Evolutionary conservation across 208 protist species (phyloP), one percentile per base, ranked within the genome.

Genomic region (Phytomonas serpens): DNA sequence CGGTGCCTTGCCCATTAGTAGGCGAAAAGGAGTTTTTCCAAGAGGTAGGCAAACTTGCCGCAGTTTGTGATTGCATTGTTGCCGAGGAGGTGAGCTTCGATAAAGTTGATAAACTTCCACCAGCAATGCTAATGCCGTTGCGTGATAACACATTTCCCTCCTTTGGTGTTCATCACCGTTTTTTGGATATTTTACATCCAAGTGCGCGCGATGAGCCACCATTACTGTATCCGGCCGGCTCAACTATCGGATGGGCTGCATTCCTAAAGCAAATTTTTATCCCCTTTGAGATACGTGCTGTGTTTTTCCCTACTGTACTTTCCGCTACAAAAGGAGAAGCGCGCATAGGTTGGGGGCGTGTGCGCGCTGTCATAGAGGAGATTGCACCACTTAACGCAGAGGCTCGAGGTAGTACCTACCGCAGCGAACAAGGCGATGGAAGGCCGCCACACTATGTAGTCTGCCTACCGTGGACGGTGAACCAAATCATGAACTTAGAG

Each of bases 401-500:
- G 47, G n/a, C 67, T 9, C 9, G 14, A 69, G 51, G 37, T 51
- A 6, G 16, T 23, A 38, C 67, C 57, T 1, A 2, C 11, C 5
- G 62, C 1, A 33, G 32, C 27, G 62, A 16, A 0, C 62, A 34
- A n/a, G 16, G 19, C 4, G 31, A 61, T 11, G 73, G 70, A 27
- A 34, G 36, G 42, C 6, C 66, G 32, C 71, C 76, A 42, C 75
- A 69, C 38, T 80, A 86, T 65, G 77, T 93, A 52, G 69, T 96
- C 37, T 89, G 83, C 34, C 23, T 96, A 7, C 92, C 92, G 13
- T 96, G 92, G 89, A 96, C 92, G 34, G 78, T 93, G 42, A 74
- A 93, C 34, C 92, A 96, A 38, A 84, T 93, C 16, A 84, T 92
- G n/a, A 96, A 94, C 68, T 66, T 96, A 3, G 86, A 96, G 86